Evolutionary conservation across 2,329 filamentous ascomycete genomes (phyloP), one percentile per base, ranked within the genome.

Genomic region (Exophiala spinifera): DNA sequence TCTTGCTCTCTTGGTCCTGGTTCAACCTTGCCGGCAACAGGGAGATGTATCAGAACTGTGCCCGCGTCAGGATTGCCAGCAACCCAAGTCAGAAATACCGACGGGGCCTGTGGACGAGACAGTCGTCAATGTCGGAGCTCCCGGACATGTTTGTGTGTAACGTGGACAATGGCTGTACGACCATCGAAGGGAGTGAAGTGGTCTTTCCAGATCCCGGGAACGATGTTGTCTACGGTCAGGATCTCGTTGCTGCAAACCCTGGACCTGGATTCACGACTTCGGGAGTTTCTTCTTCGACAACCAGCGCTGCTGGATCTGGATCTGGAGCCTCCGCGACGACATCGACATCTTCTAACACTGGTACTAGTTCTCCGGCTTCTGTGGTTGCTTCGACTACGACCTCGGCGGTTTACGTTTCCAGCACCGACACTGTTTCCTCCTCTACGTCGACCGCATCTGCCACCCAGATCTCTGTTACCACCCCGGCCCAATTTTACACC

Each of bases 1-100:
- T 83, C 53, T 69, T 91, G 42, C 80, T 91, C 47, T 83, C 84
- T 34, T 92, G 89, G 89, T 84, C 83, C 21, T 89, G 86, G 86
- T 86, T 88, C 74, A 90, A 90, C 76, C 75, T 83, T 61, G 71
- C 87, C 37, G 88, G 88, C 21, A 91, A 91, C 72, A 80, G 88
- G 45, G 88, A 92, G 69, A 88, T 88, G 81, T 94, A 94, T 79
- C 90, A 90, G 86, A 89, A 90, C 73, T 94, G 89, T 66, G 88
- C 88, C 6, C 77, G 81, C 48, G 80, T 91, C 63, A 82, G 80
- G 58, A 84, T 91, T 33, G 66, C 71, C 2, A 68, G 67, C 10
- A 44, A 45, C 6, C 34, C 46, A 14, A 50, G 13, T 37, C 46
- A 48, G 10, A 37, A 49, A n/a, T 52, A 57, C 19, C 49, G 51